These are phyloP conservation scores for Clarireedia homoeocarpa DNA, from an alignment of 2,329 filamentous ascomycete genomes.

Conservation along the genomic window DNA sequence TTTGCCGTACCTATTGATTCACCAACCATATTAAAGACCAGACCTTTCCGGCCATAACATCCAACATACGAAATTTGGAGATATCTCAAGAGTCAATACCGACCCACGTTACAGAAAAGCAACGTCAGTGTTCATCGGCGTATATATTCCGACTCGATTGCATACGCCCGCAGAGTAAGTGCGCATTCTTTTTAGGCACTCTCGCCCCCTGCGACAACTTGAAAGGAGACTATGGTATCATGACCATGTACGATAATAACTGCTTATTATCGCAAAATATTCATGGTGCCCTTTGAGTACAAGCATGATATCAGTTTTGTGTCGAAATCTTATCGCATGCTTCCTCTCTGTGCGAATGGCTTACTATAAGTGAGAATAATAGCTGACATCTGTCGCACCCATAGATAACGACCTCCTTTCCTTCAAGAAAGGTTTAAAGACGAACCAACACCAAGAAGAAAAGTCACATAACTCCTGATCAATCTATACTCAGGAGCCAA, in stretches of 20 bases:
- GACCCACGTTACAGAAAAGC: neutral
- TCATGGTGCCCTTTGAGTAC: neutral
- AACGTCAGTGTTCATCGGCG: neutral
- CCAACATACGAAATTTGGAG: neutral
- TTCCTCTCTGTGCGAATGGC: slow-evolving; percentile 17
- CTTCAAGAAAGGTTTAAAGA: slow-evolving; percentile 8
- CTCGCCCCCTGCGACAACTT: neutral
- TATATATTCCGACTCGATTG: slow-evolving; percentile 9
- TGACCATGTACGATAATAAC: slow-evolving; percentile 1
- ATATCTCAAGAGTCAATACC: neutral
- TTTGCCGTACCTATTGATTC: neutral
- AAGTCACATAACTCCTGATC: slow-evolving; percentile 12
- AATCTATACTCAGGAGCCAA: slow-evolving; percentile 17
- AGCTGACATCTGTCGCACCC: slow-evolving; percentile 27
- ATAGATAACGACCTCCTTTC: slow-evolving; percentile 14
- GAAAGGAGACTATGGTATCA: neutral
- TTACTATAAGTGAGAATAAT: slow-evolving; percentile 11
- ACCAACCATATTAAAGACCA: slow-evolving; percentile 1
- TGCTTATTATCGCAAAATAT: neutral
- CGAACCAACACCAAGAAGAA: slow-evolving; percentile 15
- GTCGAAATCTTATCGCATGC: neutral
- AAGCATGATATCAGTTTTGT: neutral
- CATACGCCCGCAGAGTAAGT: slow-evolving; percentile 17
- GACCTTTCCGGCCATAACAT: neutral
- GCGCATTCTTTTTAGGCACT: slow-evolving; percentile 10